Percentiles rank a stretch among this genome's conserved stretches.
phyloP scores from a whole-genome alignment of 2,329 filamentous ascomycete genomes.

The Colletotrichum theobromicola region DNA sequence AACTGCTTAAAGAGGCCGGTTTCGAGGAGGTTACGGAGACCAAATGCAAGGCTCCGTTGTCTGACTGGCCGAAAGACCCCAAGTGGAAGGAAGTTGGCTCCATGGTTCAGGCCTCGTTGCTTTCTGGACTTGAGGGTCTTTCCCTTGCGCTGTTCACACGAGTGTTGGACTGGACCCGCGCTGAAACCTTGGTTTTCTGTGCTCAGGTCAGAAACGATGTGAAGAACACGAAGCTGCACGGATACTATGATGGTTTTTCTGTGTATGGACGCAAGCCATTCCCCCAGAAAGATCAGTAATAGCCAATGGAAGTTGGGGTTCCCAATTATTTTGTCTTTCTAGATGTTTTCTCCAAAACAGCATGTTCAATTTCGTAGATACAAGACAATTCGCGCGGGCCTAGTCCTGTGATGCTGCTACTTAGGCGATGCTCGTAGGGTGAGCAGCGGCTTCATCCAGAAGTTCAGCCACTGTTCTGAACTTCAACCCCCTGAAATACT shows the following conservation, averaged over 20 bases:
- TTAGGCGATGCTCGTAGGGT: fast-evolving
- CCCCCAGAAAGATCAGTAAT: background rate
- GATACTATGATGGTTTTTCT: background rate
- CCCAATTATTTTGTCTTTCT: no score
- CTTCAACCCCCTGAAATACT: background rate
- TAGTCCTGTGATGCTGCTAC: background rate
- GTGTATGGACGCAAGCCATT: background rate
- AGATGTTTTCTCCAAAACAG: no score
- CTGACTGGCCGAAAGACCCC: background rate
- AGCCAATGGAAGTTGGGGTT: no score
- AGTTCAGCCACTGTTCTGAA: background rate
- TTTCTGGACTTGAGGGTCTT: background rate
- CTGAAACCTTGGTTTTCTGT: background rate
- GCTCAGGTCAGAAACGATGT: background rate
- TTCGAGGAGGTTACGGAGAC: background rate
- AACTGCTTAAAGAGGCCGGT: background rate
- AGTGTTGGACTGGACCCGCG: background rate
- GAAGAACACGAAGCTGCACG: background rate
- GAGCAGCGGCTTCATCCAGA: background rate
- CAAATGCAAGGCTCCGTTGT: background rate
- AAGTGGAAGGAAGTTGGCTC: background rate
- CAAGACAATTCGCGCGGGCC: no score
- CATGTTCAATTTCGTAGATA: no score
- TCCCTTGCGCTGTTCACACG: background rate
- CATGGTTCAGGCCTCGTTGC: background rate